Evolutionary conservation across 306 rosid genomes (phyloP), one percentile per base, ranked within the genome.

Genomic region (Vicia sativa): DNA sequence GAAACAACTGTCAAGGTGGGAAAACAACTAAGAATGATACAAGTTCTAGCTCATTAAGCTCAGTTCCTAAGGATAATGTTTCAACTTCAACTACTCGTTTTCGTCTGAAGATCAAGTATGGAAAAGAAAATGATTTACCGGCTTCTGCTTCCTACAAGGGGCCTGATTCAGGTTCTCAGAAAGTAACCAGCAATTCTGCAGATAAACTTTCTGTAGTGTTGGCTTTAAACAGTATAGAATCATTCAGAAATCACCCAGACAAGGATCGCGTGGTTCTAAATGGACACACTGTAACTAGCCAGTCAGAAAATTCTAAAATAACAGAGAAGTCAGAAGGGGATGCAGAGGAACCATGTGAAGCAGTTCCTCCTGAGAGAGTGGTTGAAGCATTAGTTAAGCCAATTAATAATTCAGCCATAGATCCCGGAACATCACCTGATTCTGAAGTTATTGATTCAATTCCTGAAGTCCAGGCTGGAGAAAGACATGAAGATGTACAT

Each of bases 381-480:
- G 79, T 74, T 79, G 86, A 82, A 39, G 73, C 95, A 50, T 60
- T 89, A 59, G 84, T 78, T 71, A 82, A 79, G 71, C 69, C 75
- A 42, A 56, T 70, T 61, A 83, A 79, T 67, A 74, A 61, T 52
- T 74, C 76, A 78, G 82, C 67, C 72, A 84, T 70, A 82, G 91
- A 95, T 77, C 95, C 99, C 46, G 98, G 93, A 83, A 93, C 98
- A 77, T 93, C 98, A 31, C 98, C 97, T 68, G 98, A 93, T 84
- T 93, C 98, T 6, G 98, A 93, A 90, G 96, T 93, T 67, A 90
- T 88, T 63, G 87, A 90, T 82, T 71, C 86, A 63, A 69, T 70
- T 74, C 92, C 87, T 0, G 96, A 90, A 71, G 82, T 74, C 60
- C 93, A 78, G 68, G 80, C 66, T 41, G 85, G 83, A 52, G 87